phyloP scores from a whole-genome alignment of 164 flowering plant genomes.

The Chloranthus sessilifolius region DNA sequence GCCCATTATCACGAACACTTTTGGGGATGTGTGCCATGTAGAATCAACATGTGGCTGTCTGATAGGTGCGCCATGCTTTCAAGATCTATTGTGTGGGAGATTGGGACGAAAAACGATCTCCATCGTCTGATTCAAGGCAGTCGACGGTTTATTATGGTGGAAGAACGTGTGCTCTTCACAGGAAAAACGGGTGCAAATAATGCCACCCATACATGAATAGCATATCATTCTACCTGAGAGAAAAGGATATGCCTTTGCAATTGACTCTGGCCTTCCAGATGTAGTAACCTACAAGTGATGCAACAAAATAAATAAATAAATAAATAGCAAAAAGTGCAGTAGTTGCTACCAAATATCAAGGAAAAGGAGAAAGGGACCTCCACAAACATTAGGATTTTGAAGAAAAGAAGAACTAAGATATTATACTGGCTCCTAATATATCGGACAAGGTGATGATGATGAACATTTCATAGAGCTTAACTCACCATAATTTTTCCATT shows the following conservation, averaged over 20 bases:
- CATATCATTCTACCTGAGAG: conserved; percentile 48
- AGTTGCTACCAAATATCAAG: conserved; percentile 1
- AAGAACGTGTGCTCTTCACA: too few species aligned
- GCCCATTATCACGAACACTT: too few species aligned
- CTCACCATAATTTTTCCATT: conserved; percentile 67
- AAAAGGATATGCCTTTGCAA: conserved; percentile 59
- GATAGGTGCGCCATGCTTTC: too few species aligned
- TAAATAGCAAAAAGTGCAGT: neutral
- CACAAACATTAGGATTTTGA: neutral
- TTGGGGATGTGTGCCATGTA: too few species aligned
- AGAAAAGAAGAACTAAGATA: neutral
- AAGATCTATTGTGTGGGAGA: too few species aligned
- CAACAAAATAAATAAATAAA: conserved; percentile 4
- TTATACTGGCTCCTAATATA: too few species aligned
- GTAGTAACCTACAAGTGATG: conserved; percentile 41
- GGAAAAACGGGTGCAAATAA: neutral
- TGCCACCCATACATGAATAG: too few species aligned
- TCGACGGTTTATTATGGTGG: too few species aligned
- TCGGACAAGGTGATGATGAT: neutral
- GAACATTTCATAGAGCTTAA: neutral
- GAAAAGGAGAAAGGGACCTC: neutral
- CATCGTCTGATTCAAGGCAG: too few species aligned
- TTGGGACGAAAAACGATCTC: too few species aligned
- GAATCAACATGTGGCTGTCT: too few species aligned
- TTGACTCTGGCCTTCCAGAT: conserved; percentile 72